Evolutionary conservation across 441 rosid genomes (phyloP).

Genomic region (Populus tomentosa): DNA sequence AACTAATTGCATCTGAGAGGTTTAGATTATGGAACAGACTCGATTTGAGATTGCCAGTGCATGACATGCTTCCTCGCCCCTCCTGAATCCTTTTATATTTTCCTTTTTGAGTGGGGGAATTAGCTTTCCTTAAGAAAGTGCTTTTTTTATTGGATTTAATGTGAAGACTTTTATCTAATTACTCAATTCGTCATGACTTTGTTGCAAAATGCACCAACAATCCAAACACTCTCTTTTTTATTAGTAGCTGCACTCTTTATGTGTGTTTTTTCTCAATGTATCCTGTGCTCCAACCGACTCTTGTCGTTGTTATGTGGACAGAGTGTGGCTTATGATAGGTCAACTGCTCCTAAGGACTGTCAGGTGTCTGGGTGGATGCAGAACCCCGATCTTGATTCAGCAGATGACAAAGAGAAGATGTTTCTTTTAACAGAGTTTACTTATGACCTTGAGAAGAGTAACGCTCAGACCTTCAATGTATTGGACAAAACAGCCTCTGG

Average conservation of each 20-base stretch:
- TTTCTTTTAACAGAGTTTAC: constrained; percentile 63
- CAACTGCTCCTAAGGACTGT: constrained; percentile 96
- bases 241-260: neutral
- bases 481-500: constrained; percentile 39
- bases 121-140: neutral
- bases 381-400: constrained; percentile 33
- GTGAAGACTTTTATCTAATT: neutral
- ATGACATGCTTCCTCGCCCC: neutral
- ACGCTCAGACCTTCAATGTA: constrained; percentile 74
- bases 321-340: constrained; percentile 89
- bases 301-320: constrained; percentile 31
- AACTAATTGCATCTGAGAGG: neutral
- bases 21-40: neutral
- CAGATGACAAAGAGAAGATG: constrained; percentile 39
- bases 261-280: neutral
- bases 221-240: neutral
- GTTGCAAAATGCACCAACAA: neutral
- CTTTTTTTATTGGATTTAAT: neutral
- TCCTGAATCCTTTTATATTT: neutral
- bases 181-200: neutral
- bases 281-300: neutral
- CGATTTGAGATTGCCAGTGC: neutral
- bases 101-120: neutral
- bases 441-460: constrained; percentile 84
- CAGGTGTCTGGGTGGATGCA: constrained; percentile 83